Percentiles rank a stretch among this genome's conserved stretches.
These are phyloP conservation scores for Gyromitra esculenta DNA, from an alignment of 2,329 filamentous ascomycete genomes.

Conservation along the genomic window DNA sequence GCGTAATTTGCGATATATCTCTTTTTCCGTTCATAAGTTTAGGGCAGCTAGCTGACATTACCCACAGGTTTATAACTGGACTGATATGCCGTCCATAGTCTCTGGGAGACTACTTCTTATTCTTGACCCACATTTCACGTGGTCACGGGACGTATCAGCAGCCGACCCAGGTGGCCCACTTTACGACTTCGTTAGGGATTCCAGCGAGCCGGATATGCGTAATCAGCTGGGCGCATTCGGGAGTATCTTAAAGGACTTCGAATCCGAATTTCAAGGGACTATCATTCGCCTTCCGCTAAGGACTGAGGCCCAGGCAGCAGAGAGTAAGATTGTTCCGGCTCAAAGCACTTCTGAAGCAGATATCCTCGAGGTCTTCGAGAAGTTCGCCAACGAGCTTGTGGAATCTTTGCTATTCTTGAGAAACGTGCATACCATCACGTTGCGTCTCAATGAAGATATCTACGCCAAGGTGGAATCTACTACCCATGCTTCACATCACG, in stretches of 20 bases:
- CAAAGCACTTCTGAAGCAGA: constrained; percentile 55
- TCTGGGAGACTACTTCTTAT: constrained; percentile 58
- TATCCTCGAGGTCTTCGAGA: constrained; percentile 57
- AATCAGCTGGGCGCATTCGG: constrained; percentile 59
- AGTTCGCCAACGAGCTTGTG: constrained; percentile 57
- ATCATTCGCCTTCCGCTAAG: constrained; percentile 60
- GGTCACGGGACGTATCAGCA: constrained; percentile 56
- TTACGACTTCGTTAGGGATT: constrained; percentile 58
- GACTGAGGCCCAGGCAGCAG: constrained; percentile 56
- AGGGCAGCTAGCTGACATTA: constrained; percentile 7
- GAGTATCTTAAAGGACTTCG: constrained; percentile 53
- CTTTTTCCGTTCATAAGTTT: neutral
- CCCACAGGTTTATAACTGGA: constrained; percentile 60
- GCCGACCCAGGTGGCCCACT: constrained; percentile 57
- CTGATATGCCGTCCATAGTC: constrained; percentile 60
- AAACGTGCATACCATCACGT: constrained; percentile 53
- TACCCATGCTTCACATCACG: constrained; percentile 16
- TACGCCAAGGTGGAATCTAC: constrained; percentile 43
- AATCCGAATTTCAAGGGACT: constrained; percentile 57
- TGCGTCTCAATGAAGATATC: constrained; percentile 48
- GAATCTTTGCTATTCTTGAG: constrained; percentile 59
- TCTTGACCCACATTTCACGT: constrained; percentile 59
- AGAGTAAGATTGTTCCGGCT: constrained; percentile 58
- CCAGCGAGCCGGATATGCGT: constrained; percentile 55
- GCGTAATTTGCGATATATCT: constrained; percentile 53